Evolutionary conservation across 2,329 filamentous ascomycete species (phyloP).

Genomic region (Fusarium miscanthi): DNA sequence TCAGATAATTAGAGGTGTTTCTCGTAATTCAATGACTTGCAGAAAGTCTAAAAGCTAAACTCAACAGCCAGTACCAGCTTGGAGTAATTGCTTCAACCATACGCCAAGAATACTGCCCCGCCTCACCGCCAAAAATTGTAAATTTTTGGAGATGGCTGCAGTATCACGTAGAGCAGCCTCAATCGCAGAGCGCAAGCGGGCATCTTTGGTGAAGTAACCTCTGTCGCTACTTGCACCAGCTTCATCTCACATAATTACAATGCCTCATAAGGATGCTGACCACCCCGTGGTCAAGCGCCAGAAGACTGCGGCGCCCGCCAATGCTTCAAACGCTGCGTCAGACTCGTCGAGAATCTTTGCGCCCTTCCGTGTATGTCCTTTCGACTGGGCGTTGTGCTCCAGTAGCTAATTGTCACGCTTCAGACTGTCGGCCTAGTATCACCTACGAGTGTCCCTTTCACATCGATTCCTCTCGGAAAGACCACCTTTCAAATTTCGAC

Average conservation of each 20-base stretch:
- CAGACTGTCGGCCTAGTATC: conserved; percentile 95
- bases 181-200: conserved; percentile 32
- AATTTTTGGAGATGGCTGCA: conserved; percentile 41
- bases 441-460: conserved; percentile 89
- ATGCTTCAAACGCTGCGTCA: conserved; percentile 52
- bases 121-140: conserved; percentile 49
- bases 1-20: not conserved
- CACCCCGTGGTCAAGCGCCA: conserved; percentile 80
- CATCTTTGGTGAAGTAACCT: conserved; percentile 20
- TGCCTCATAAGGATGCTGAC: conserved; percentile 69
- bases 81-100: conserved; percentile 3
- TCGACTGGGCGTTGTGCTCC: not conserved
- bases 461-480: conserved; percentile 87
- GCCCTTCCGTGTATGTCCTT: conserved; percentile 80
- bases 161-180: conserved; percentile 35
- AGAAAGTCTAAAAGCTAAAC: not conserved
- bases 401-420: conserved; percentile 1
- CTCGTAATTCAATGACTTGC: not conserved
- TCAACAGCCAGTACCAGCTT: not conserved
- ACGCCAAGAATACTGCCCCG: conserved; percentile 20
- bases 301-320: conserved; percentile 59
- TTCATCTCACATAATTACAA: conserved; percentile 47
- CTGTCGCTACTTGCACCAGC: not conserved
- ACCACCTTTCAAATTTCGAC: conserved; percentile 98
- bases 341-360: conserved; percentile 86